Conservation (phyloP, 208 protist species). For the Leishmania braziliensis region DNA sequence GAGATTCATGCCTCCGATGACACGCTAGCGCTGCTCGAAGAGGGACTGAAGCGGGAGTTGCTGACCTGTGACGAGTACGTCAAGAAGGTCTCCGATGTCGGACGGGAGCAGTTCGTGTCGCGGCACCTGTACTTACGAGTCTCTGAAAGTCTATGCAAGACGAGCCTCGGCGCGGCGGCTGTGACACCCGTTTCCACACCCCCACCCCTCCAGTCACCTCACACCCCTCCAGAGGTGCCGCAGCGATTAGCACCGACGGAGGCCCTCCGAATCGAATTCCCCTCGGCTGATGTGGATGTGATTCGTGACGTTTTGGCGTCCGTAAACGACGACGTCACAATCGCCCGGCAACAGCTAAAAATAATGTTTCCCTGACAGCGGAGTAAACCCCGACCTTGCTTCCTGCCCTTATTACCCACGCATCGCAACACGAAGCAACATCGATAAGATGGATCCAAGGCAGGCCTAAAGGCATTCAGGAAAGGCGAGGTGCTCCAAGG, state of each 20-base stretch:
- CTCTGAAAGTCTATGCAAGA: slow-evolving; percentile 34
- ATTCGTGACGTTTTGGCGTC: slow-evolving; percentile 59
- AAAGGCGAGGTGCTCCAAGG: not conserved
- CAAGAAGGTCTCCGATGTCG: slow-evolving; percentile 70
- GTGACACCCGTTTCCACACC: slow-evolving; percentile 6
- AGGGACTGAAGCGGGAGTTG: slow-evolving; percentile 56
- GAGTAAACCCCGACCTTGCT: not conserved
- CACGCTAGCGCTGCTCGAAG: slow-evolving; percentile 63
- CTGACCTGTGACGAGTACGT: slow-evolving; percentile 84
- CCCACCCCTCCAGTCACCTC: not conserved
- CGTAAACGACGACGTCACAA: slow-evolving; percentile 39
- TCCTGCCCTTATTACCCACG: not conserved
- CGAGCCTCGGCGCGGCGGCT: not conserved
- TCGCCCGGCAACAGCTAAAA: slow-evolving; percentile 55
- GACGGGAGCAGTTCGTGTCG: slow-evolving; percentile 74
- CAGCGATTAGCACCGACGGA: slow-evolving; percentile 36
- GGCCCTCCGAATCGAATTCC: slow-evolving; percentile 58
- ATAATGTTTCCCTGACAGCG: slow-evolving; percentile 47
- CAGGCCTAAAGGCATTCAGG: not conserved
- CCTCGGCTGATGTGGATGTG: slow-evolving; percentile 49
- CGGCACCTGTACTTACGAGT: slow-evolving; percentile 66
- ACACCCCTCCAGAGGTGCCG: slow-evolving; percentile 30
- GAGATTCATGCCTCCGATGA: slow-evolving; percentile 80
- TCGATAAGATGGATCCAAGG: too few species aligned
- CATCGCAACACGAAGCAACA: not conserved